Evolutionary conservation across 352 stramenopile species (phyloP).

Genomic region (Globisporangium perplexum): DNA sequence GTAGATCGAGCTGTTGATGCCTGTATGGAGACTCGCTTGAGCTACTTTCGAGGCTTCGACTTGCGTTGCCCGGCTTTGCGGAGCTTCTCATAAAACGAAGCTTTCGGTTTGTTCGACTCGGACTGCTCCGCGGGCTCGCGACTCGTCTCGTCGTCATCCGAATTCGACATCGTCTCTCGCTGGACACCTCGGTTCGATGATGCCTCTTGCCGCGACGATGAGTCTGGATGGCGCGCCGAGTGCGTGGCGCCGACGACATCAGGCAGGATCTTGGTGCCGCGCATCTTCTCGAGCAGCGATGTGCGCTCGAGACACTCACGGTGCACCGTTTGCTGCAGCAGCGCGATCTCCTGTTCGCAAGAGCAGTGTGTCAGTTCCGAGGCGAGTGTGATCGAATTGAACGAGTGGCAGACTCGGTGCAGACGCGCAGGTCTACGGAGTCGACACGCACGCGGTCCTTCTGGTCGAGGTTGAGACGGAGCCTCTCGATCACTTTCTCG

Average conservation of each 20-base stretch:
- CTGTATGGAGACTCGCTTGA: not conserved
- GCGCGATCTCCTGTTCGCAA: slow-evolving; percentile 47
- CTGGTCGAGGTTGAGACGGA: slow-evolving; percentile 33
- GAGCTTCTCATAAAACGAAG: slow-evolving; percentile 79
- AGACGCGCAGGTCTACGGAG: not conserved
- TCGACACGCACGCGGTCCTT: slow-evolving; percentile 38
- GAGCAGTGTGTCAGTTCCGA: not conserved
- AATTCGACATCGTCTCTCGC: slow-evolving; percentile 8
- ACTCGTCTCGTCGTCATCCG: slow-evolving; percentile 17
- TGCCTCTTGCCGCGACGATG: not conserved
- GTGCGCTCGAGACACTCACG: slow-evolving; percentile 78
- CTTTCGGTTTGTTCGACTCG: slow-evolving; percentile 21
- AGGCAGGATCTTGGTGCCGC: slow-evolving; percentile 57
- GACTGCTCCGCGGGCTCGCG: slow-evolving; percentile 10
- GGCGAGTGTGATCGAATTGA: not conserved
- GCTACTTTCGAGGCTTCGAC: slow-evolving; percentile 37
- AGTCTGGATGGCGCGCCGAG: not conserved
- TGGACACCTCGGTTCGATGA: slow-evolving; percentile 1
- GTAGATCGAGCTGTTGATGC: not conserved
- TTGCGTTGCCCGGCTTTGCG: slow-evolving; percentile 51
- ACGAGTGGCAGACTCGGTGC: too few relatives aligned
- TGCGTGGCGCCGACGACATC: slow-evolving; percentile 21
- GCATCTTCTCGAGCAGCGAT: slow-evolving; percentile 68
- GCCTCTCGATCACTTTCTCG: slow-evolving; percentile 34
- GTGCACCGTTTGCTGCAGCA: slow-evolving; percentile 80